phyloP scores from a whole-genome alignment of 75 land plant species.

The Pinus albicaulis region DNA sequence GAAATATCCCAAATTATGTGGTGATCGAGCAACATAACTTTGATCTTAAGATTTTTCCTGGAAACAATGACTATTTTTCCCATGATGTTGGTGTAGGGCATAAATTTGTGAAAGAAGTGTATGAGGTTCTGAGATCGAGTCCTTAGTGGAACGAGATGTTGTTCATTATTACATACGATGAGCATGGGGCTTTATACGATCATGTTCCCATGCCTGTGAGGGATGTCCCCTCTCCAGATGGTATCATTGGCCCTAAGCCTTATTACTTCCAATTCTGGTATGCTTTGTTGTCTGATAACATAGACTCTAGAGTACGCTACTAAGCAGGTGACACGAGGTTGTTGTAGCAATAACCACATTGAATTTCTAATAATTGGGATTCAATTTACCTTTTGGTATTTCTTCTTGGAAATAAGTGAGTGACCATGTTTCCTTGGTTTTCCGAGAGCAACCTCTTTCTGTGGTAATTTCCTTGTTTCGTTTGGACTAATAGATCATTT shows the following conservation, averaged over 20 bases:
- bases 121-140: conserved; percentile 72
- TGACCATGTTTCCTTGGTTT: no score
- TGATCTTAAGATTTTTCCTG: conserved; percentile 47
- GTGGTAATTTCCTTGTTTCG: no score
- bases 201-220: conserved; percentile 72
- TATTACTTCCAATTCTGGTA: conserved; percentile 40
- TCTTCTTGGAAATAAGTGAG: no score
- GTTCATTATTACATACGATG: conserved; percentile 76
- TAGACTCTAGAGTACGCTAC: no score
- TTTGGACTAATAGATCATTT: no score
- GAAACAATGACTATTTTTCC: conserved; percentile 82
- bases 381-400: no score
- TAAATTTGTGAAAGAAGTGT: conserved; percentile 84
- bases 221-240: conserved; percentile 79
- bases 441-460: no score
- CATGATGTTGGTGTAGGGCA: conserved; percentile 80
- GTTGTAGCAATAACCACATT: no score
- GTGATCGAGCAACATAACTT: conserved; percentile 87
- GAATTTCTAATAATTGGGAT: no score
- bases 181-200: conserved; percentile 87
- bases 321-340: no score
- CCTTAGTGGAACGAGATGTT: conserved; percentile 85
- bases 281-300: no score
- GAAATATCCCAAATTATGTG: conserved; percentile 60
- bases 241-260: conserved; percentile 62